Conservation (phyloP, 345 rosid species). For the Euphorbia tirucalli region DNA sequence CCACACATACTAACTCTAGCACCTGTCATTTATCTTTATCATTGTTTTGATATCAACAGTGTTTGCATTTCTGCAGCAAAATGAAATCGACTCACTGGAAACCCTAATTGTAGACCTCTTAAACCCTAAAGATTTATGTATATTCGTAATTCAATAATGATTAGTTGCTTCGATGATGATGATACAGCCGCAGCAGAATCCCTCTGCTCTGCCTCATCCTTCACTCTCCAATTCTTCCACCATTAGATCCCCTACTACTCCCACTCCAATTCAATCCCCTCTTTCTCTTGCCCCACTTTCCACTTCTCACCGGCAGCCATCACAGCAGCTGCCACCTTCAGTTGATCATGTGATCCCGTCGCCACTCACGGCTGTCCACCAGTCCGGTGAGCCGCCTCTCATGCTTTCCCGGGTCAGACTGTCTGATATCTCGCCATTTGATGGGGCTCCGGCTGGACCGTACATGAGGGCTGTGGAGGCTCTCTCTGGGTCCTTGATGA, state of each 20-base stretch:
- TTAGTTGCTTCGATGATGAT: constrained; percentile 39
- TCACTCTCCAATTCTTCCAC: constrained; percentile 29
- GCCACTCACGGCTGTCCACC: constrained; percentile 38
- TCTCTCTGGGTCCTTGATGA: constrained; percentile 71
- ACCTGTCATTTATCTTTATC: not conserved
- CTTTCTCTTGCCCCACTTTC: constrained; percentile 24
- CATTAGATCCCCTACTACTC: constrained; percentile 37
- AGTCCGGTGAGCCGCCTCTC: constrained; percentile 33
- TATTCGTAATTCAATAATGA: constrained; percentile 32
- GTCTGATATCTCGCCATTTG: constrained; percentile 64
- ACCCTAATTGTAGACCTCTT: not conserved
- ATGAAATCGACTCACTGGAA: not conserved
- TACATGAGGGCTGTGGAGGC: constrained; percentile 80
- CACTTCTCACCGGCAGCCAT: constrained; percentile 15
- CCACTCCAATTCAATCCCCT: constrained; percentile 28
- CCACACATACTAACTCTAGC: not conserved
- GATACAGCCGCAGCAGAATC: constrained; percentile 35
- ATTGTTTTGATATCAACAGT: not conserved
- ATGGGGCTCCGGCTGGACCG: constrained; percentile 65
- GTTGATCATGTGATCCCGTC: constrained; percentile 39
- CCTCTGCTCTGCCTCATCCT: constrained; percentile 33
- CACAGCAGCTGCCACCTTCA: not conserved
- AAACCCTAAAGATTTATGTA: not conserved
- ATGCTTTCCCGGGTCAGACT: constrained; percentile 65
- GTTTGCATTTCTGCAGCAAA: not conserved